Conservation (phyloP, 257 asterid species). For the Ilex aquifolium region DNA sequence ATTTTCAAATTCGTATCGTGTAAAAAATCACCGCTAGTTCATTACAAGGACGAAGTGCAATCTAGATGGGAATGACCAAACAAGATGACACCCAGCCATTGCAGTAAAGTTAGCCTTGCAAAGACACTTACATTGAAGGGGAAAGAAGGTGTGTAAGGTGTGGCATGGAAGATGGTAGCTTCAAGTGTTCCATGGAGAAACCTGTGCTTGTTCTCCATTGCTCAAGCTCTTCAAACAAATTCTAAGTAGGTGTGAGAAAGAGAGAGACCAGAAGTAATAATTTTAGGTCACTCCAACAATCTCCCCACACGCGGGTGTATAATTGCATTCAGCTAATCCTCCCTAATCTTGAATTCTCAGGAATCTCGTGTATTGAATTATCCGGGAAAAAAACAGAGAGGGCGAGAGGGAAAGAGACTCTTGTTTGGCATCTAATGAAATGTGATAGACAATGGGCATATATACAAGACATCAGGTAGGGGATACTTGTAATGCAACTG, state of each 20-base stretch:
- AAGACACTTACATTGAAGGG: conserved; percentile 39
- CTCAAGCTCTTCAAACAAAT: background rate
- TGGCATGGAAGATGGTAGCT: conserved; percentile 73
- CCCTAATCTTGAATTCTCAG: no score
- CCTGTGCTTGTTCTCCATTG: conserved; percentile 50
- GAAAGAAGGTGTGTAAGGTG: conserved; percentile 34
- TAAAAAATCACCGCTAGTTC: no score
- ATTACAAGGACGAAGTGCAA: no score
- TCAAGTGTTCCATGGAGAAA: conserved; percentile 88
- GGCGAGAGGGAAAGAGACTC: background rate
- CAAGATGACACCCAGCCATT: background rate
- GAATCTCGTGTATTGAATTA: background rate
- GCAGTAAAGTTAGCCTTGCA: background rate
- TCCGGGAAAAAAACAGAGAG: background rate
- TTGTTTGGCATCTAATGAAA: conserved; percentile 6
- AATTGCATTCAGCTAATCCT: no score
- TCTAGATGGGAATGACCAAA: no score
- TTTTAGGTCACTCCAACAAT: no score
- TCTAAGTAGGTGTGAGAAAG: background rate
- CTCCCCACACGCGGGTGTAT: no score
- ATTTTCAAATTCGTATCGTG: no score
- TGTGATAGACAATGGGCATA: conserved; percentile 10
- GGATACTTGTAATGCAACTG: conserved; percentile 32
- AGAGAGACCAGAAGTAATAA: no score
- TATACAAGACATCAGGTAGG: background rate